Evolutionary conservation across 306 rosid genomes (phyloP).

Genomic region (Quercus cerris): DNA sequence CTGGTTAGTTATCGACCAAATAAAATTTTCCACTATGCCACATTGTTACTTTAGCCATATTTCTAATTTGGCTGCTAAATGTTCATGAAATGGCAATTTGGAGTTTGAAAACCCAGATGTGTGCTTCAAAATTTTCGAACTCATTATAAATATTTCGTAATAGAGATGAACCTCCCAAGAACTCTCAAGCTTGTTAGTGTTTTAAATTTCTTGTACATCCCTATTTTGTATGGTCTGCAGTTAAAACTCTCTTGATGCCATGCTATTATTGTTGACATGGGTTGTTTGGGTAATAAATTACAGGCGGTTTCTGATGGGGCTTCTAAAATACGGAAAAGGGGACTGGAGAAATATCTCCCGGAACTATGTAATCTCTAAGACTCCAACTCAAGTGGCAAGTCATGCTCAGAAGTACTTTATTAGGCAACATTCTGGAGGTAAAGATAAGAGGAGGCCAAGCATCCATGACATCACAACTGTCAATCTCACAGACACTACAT

Average conservation of each 20-base stretch:
- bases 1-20: background rate
- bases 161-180: background rate
- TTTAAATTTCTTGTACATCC: background rate
- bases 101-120: too few relatives aligned
- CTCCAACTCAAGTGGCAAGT: constrained; percentile 64
- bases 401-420: constrained; percentile 85
- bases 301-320: constrained; percentile 90
- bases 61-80: background rate
- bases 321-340: constrained; percentile 81
- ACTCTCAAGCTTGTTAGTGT: background rate
- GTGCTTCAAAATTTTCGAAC: too few relatives aligned
- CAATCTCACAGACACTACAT: constrained; percentile 51
- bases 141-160: too few relatives aligned
- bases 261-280: constrained; percentile 8
- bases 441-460: constrained; percentile 88
- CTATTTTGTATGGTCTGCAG: background rate
- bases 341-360: constrained; percentile 94
- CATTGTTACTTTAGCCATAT: background rate
- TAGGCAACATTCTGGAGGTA: constrained; percentile 82
- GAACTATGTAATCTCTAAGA: constrained; percentile 59
- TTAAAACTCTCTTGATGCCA: background rate
- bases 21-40: background rate
- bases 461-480: constrained; percentile 88
- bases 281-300: constrained; percentile 1
- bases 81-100: background rate